Conservation (phyloP, 192 early-diverging fungal species). For the Linnemannia exigua region DNA sequence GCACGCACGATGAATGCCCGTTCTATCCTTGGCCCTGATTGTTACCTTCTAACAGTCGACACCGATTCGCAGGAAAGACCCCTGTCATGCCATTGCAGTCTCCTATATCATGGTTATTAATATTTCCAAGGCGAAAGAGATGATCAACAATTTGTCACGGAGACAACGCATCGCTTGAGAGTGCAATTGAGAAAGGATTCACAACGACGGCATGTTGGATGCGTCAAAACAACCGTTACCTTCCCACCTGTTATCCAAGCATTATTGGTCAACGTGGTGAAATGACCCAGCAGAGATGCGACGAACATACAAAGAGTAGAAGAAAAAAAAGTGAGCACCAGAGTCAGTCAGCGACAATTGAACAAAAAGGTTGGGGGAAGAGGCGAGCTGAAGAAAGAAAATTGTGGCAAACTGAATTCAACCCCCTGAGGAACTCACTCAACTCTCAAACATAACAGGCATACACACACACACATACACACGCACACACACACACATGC, state of each 20-base stretch:
- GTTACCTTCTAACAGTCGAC: slow-evolving; percentile 38
- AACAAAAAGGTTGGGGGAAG: neutral
- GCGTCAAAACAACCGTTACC: slow-evolving; percentile 13
- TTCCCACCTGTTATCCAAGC: slow-evolving; percentile 36
- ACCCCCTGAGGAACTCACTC: neutral
- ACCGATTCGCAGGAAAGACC: slow-evolving; percentile 51
- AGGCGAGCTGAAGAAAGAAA: neutral
- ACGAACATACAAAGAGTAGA: neutral
- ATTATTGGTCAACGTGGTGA: neutral
- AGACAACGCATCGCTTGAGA: neutral
- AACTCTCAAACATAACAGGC: neutral
- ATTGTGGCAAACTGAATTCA: neutral
- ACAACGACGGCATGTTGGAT: neutral
- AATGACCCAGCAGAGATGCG: neutral
- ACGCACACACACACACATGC: neutral
- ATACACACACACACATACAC: neutral
- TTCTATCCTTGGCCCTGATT: neutral
- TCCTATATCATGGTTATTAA: slow-evolving; percentile 8
- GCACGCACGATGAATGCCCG: neutral
- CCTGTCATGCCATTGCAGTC: slow-evolving; percentile 47
- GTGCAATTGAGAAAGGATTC: neutral
- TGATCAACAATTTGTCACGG: slow-evolving; percentile 2
- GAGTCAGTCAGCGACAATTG: neutral
- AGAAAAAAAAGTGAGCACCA: neutral
- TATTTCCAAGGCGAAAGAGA: neutral